These are phyloP conservation scores for Meyerozyma elateridarum DNA, from an alignment of 1,139 yeast species.

Conservation along the genomic window DNA sequence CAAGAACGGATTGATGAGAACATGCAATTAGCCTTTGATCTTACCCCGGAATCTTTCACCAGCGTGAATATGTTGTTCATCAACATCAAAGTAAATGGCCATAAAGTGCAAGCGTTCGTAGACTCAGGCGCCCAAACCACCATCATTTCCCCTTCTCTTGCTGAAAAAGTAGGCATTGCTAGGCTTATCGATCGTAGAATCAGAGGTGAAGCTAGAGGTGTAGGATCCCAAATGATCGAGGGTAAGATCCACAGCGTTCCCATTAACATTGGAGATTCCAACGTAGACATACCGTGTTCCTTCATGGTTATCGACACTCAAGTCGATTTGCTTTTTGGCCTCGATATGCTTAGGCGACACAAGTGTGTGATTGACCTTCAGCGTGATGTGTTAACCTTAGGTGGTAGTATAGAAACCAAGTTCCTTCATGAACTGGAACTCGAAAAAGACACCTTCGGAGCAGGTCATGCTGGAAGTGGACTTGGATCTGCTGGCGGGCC, in stretches of 20 bases:
- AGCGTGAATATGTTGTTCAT: slow-evolving; percentile 81
- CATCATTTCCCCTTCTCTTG: slow-evolving; percentile 71
- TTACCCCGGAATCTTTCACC: slow-evolving; percentile 86
- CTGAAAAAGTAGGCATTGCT: slow-evolving; percentile 65
- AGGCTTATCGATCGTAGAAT: slow-evolving; percentile 79
- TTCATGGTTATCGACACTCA: slow-evolving; percentile 76
- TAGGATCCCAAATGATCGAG: slow-evolving; percentile 71
- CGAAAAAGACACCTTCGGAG: slow-evolving; percentile 32
- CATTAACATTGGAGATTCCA: slow-evolving; percentile 60
- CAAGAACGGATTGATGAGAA: slow-evolving; percentile 77
- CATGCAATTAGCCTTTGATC: slow-evolving; percentile 72
- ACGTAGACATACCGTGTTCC: slow-evolving; percentile 61
- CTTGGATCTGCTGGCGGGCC: slow-evolving; percentile 9
- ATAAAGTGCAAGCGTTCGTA: slow-evolving; percentile 83
- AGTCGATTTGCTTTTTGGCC: slow-evolving; percentile 64
- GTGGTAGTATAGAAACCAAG: slow-evolving; percentile 59
- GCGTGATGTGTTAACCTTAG: slow-evolving; percentile 64
- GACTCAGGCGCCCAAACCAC: slow-evolving; percentile 96
- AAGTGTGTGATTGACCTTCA: slow-evolving; percentile 77
- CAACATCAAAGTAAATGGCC: slow-evolving; percentile 71
- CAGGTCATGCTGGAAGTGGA: slow-evolving; percentile 14
- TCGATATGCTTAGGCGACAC: slow-evolving; percentile 84
- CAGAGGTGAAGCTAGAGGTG: slow-evolving; percentile 83
- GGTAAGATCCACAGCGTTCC: slow-evolving; percentile 93
- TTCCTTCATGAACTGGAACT: slow-evolving; percentile 75